These are phyloP conservation scores for Roridomyces roridus DNA, from an alignment of 768 basidiomycete species.

Conservation along the genomic window DNA sequence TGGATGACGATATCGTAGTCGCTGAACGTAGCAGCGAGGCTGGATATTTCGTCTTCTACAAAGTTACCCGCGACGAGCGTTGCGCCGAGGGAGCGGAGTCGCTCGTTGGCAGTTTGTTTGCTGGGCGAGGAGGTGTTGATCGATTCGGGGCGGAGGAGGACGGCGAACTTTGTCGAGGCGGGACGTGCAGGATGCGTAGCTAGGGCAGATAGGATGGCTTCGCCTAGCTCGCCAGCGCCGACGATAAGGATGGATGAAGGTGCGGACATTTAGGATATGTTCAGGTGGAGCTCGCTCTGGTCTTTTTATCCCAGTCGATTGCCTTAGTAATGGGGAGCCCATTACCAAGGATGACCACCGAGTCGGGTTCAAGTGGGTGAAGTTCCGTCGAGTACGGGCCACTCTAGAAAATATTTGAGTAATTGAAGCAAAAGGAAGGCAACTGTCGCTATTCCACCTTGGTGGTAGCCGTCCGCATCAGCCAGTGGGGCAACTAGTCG, in stretches of 20 bases:
- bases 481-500: no score
- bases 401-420: no score
- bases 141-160: constrained; percentile 25
- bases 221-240: constrained; percentile 35
- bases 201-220: constrained; percentile 25
- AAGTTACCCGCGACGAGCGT: constrained; percentile 26
- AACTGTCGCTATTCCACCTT: no score
- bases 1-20: constrained; percentile 29
- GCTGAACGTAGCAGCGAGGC: constrained; percentile 26
- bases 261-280: no score
- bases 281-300: no score
- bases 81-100: constrained; percentile 20
- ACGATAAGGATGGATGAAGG: constrained; percentile 27
- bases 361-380: no score
- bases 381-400: no score
- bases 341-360: no score
- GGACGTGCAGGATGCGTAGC: constrained; percentile 2
- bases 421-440: no score
- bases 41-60: constrained; percentile 11
- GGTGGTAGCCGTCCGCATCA: no score
- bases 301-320: no score
- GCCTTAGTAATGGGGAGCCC: no score
- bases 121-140: constrained; percentile 5
- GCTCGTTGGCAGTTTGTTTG: constrained; percentile 14
- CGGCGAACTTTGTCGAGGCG: constrained; percentile 8